phyloP scores from a whole-genome alignment of 106 monocot species.

The Phalaenopsis equestris region DNA sequence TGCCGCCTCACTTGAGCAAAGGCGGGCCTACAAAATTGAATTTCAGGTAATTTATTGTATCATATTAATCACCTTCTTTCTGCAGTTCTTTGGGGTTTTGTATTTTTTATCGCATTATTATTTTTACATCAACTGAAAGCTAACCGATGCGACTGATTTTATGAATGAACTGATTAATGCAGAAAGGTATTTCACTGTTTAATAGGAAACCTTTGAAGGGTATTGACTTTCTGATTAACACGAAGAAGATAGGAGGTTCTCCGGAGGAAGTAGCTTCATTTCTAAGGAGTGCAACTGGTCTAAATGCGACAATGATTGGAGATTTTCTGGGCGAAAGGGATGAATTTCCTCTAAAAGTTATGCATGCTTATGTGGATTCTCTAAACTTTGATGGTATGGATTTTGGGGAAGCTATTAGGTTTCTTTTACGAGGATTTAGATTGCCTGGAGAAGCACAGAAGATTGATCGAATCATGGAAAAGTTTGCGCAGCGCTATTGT shows the following conservation, averaged over 20 bases:
- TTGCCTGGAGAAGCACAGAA: conserved; percentile 99
- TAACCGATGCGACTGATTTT: not conserved
- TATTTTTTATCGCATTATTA: not conserved
- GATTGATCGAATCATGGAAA: conserved; percentile 99
- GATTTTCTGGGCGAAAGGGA: conserved; percentile 94
- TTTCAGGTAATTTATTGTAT: conserved; percentile 46
- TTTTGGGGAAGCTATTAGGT: conserved; percentile 96
- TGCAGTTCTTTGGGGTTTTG: not conserved
- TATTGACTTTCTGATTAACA: conserved; percentile 78
- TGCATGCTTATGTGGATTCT: conserved; percentile 99
- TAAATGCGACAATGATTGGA: conserved; percentile 85
- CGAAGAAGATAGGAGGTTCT: conserved; percentile 75
- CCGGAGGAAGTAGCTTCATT: conserved; percentile 89
- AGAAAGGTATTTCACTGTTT: conserved; percentile 96
- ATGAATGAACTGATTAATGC: conserved; percentile 39
- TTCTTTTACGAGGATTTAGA: conserved; percentile 83
- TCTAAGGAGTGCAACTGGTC: conserved; percentile 61
- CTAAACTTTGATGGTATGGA: conserved; percentile 82
- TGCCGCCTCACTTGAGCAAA: conserved; percentile 79
- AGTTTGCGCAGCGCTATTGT: conserved; percentile 95
- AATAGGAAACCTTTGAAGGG: conserved; percentile 96
- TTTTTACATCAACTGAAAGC: not conserved
- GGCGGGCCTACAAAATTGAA: conserved; percentile 77
- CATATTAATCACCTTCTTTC: not conserved
- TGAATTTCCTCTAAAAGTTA: conserved; percentile 90